phyloP scores from a whole-genome alignment of 768 basidiomycete species.

The Mycena maculata region DNA sequence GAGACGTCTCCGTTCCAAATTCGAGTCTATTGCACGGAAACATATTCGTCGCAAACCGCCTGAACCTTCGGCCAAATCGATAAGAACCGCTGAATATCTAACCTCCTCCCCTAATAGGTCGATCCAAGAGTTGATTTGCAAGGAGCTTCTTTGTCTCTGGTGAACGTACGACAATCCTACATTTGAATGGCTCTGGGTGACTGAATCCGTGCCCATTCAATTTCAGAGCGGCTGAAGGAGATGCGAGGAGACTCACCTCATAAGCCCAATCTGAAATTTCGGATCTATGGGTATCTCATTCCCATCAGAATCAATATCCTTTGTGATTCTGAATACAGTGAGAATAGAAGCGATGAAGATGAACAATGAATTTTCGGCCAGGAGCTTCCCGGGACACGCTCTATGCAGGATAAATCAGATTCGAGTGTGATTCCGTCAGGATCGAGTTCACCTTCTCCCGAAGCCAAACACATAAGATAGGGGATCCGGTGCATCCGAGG shows the following conservation, averaged over 20 bases:
- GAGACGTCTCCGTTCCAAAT: too few species aligned
- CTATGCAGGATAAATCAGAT: neutral
- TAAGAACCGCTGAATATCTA: too few species aligned
- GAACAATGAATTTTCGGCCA: conserved; percentile 25
- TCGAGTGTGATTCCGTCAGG: neutral
- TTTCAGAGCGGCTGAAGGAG: neutral
- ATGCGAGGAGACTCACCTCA: neutral
- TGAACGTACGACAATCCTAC: neutral
- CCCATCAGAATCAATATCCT: neutral
- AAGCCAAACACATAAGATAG: conserved; percentile 17
- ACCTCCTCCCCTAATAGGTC: too few species aligned
- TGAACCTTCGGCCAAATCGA: too few species aligned
- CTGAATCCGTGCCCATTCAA: conserved; percentile 4
- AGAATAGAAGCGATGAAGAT: conserved; percentile 20
- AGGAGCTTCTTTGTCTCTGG: neutral
- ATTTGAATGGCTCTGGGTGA: conserved; percentile 21
- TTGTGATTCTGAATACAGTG: conserved; percentile 4
- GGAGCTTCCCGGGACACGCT: conserved; percentile 10
- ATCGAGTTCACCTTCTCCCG: neutral
- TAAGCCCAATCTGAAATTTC: conserved; percentile 7
- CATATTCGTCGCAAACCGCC: too few species aligned
- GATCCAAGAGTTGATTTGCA: conserved; percentile 7
- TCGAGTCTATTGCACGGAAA: too few species aligned
- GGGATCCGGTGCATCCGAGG: neutral
- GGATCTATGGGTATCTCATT: neutral